Evolutionary conservation across 2,329 filamentous ascomycete genomes (phyloP).

Genomic region (Alternaria sp.): DNA sequence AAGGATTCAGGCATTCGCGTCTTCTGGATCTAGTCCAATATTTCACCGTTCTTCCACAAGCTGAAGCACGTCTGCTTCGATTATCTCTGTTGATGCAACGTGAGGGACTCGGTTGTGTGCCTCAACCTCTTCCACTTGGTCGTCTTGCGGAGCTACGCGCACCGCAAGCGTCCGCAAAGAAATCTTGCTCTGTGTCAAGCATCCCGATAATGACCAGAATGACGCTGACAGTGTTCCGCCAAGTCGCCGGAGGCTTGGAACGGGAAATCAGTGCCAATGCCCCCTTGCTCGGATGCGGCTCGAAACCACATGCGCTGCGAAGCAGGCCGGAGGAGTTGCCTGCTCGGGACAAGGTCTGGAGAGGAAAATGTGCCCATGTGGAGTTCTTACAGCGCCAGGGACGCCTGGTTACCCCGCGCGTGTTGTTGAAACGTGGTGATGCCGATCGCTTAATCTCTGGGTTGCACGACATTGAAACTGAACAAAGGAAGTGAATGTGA

Average conservation of each 20-base stretch:
- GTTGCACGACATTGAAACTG: conserved; percentile 12
- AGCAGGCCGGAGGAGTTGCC: conserved; percentile 11
- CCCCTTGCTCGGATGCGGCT: conserved; percentile 17
- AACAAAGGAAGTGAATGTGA: conserved; percentile 19
- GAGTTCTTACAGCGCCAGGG: conserved; percentile 1
- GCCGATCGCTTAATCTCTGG: conserved; percentile 10
- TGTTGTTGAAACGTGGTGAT: conserved; percentile 13
- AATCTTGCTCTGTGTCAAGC: background rate
- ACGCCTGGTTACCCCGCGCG: conserved; percentile 15
- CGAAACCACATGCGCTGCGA: conserved; percentile 8
- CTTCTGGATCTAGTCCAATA: background rate
- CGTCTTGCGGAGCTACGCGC: background rate
- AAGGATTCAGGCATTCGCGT: background rate
- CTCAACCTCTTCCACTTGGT: background rate
- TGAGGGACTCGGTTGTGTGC: background rate
- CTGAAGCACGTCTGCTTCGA: background rate
- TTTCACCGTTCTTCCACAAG: too few species aligned
- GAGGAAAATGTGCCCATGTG: background rate
- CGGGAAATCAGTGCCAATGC: conserved; percentile 1
- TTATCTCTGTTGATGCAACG: background rate
- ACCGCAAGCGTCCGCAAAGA: background rate
- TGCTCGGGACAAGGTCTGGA: conserved; percentile 11
- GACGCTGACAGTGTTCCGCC: conserved; percentile 8
- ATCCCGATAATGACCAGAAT: conserved; percentile 2
- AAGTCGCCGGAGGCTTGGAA: conserved; percentile 18